Percentiles rank a stretch among this genome's conserved stretches.
Conservation (phyloP, 768 basidiomycete genomes). For the Termitomyces sp. region DNA sequence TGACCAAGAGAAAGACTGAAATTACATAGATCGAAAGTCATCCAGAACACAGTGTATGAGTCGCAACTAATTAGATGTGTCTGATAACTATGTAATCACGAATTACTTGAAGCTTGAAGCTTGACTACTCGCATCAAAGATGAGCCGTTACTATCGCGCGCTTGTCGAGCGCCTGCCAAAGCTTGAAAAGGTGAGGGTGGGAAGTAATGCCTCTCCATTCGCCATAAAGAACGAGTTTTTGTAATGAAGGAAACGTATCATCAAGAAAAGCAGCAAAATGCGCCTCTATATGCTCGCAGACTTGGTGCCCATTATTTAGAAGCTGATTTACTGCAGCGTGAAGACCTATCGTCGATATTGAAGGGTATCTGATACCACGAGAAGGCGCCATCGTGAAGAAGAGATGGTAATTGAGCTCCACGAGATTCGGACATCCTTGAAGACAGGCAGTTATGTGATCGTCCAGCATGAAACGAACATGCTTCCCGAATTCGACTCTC, state of each 20-base stretch:
- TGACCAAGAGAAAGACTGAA: conserved; percentile 12
- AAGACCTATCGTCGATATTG: conserved; percentile 42
- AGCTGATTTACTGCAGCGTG: conserved; percentile 43
- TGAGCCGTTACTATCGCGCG: conserved; percentile 19
- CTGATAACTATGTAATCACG: too few species aligned
- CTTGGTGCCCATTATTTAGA: conserved; percentile 26
- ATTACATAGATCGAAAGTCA: not conserved
- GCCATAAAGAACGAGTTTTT: conserved; percentile 42
- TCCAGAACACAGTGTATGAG: not conserved
- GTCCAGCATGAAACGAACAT: too few species aligned
- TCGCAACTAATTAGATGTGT: not conserved
- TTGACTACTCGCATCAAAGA: too few species aligned
- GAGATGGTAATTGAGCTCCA: conserved; percentile 49
- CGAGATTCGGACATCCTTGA: conserved; percentile 36
- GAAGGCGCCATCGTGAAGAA: conserved; percentile 39
- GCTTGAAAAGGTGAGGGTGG: conserved; percentile 30
- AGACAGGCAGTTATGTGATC: conserved; percentile 15
- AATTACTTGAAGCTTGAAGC: too few species aligned
- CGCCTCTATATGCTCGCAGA: conserved; percentile 34
- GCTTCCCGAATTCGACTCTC: too few species aligned
- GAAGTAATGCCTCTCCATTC: conserved; percentile 39
- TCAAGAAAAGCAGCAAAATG: conserved; percentile 44
- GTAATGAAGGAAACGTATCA: conserved; percentile 39
- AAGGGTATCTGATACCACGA: conserved; percentile 13
- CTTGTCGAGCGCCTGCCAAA: conserved; percentile 23